Evolutionary conservation across 768 basidiomycete genomes (phyloP).

Genomic region (Panellus pusillus): DNA sequence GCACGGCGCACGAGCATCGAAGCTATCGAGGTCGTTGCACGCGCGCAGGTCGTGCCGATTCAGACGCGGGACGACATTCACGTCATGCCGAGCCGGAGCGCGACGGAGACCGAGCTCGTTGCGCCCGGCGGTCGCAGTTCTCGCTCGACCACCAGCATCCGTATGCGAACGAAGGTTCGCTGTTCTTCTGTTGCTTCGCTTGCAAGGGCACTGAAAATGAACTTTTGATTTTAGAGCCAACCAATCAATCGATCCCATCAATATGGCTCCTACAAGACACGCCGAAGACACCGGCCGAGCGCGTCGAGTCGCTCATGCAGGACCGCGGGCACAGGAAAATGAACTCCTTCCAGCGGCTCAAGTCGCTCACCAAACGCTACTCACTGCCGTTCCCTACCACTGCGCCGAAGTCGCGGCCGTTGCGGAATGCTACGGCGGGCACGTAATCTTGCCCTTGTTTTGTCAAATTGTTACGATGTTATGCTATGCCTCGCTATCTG

Average conservation of each 20-base stretch:
- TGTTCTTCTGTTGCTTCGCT: background rate
- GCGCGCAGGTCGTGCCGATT: constrained; percentile 14
- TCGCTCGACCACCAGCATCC: constrained; percentile 22
- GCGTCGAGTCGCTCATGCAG: constrained; percentile 32
- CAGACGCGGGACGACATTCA: constrained; percentile 32
- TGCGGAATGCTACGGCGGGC: constrained; percentile 5
- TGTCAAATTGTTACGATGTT: no score
- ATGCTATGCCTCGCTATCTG: no score
- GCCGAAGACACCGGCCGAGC: constrained; percentile 34
- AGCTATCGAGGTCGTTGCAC: constrained; percentile 23
- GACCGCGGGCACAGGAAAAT: constrained; percentile 23
- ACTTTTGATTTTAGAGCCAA: constrained; percentile 8
- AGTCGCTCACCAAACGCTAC: constrained; percentile 49
- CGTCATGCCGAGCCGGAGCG: constrained; percentile 25
- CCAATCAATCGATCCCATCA: constrained; percentile 38
- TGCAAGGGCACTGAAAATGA: background rate
- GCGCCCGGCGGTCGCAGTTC: constrained; percentile 32
- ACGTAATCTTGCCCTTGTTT: background rate
- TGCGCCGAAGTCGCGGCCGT: constrained; percentile 3
- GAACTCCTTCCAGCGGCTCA: constrained; percentile 40
- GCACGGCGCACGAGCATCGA: constrained; percentile 28
- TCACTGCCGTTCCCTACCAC: constrained; percentile 41
- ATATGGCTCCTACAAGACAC: constrained; percentile 51
- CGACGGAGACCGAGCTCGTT: constrained; percentile 32
- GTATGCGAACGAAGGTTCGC: constrained; percentile 17